phyloP scores from a whole-genome alignment of 2,329 filamentous ascomycete species.

The Sordariomycetes sp. region DNA sequence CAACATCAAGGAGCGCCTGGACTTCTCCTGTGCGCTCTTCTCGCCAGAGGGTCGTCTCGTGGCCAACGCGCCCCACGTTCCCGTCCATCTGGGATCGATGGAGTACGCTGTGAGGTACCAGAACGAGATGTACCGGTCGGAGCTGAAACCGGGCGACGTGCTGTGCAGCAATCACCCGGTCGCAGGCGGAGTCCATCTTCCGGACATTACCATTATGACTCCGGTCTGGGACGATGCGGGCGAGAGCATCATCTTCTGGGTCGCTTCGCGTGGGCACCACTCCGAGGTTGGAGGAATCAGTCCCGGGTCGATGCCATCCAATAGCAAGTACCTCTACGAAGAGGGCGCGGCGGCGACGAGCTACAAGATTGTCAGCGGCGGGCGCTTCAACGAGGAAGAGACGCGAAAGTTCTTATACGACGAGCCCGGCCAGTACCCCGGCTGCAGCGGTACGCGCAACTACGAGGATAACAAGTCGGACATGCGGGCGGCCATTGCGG shows the following conservation, averaged over 20 bases:
- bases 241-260: constrained; percentile 16
- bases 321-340: constrained; percentile 54
- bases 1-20: constrained; percentile 71
- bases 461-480: constrained; percentile 78
- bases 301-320: constrained; percentile 73
- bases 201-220: constrained; percentile 25
- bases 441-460: constrained; percentile 69
- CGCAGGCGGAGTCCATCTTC: constrained; percentile 25
- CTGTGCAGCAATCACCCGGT: constrained; percentile 22
- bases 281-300: constrained; percentile 61
- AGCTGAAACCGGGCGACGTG: constrained; percentile 22
- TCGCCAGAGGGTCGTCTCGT: constrained; percentile 63
- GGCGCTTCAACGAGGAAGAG: constrained; percentile 67
- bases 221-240: constrained; percentile 29
- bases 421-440: constrained; percentile 64
- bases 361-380: constrained; percentile 64
- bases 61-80: constrained; percentile 66
- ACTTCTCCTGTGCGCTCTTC: constrained; percentile 74
- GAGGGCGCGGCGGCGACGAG: constrained; percentile 56
- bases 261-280: constrained; percentile 19
- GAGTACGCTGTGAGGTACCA: constrained; percentile 65
- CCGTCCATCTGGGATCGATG: constrained; percentile 70
- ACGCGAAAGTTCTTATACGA: constrained; percentile 62
- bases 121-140: constrained; percentile 52
- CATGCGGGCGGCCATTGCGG: constrained; percentile 76